Percentiles rank a stretch among this genome's conserved stretches.
phyloP scores from a whole-genome alignment of 1,284 basidiomycete species.

The Veloboletus limbatus region DNA sequence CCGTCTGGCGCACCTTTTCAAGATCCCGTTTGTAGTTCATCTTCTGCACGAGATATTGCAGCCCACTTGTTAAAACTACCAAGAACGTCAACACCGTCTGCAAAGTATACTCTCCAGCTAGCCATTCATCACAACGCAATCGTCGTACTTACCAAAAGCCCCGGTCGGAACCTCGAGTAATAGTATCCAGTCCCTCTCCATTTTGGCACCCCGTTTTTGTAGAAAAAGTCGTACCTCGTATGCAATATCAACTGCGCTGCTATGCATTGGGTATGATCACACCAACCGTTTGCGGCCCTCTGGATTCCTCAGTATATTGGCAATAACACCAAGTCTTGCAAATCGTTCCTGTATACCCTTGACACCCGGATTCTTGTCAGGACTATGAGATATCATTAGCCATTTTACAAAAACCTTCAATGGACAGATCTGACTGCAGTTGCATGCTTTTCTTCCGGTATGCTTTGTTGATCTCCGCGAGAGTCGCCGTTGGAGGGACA shows the following conservation, averaged over 20 bases:
- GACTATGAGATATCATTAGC: constrained; percentile 49
- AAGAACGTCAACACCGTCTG: constrained; percentile 73
- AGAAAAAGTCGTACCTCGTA: constrained; percentile 83
- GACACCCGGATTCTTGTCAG: constrained; percentile 88
- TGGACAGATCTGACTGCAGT: constrained; percentile 64
- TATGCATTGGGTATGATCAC: constrained; percentile 2
- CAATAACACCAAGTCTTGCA: constrained; percentile 83
- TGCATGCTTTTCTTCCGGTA: constrained; percentile 87
- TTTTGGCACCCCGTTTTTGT: constrained; percentile 86
- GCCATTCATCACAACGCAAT: not conserved
- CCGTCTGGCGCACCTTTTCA: constrained; percentile 65
- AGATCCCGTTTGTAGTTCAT: constrained; percentile 77
- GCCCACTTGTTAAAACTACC: constrained; percentile 62
- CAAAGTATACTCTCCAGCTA: constrained; percentile 1
- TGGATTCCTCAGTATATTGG: constrained; percentile 72
- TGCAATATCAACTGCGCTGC: constrained; percentile 5
- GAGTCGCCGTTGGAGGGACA: constrained; percentile 66
- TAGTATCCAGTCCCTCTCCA: constrained; percentile 91
- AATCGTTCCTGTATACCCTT: constrained; percentile 84
- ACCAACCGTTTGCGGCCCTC: constrained; percentile 77
- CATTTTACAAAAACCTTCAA: constrained; percentile 1
- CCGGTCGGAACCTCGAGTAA: constrained; percentile 89
- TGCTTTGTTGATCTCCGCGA: constrained; percentile 77
- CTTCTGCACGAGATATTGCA: constrained; percentile 78
- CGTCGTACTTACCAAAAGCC: constrained; percentile 60